Percentiles rank a stretch among this genome's conserved stretches.
Conservation (phyloP, 371 early-diverging fungal genomes). For the Mucor lusitanicus region DNA sequence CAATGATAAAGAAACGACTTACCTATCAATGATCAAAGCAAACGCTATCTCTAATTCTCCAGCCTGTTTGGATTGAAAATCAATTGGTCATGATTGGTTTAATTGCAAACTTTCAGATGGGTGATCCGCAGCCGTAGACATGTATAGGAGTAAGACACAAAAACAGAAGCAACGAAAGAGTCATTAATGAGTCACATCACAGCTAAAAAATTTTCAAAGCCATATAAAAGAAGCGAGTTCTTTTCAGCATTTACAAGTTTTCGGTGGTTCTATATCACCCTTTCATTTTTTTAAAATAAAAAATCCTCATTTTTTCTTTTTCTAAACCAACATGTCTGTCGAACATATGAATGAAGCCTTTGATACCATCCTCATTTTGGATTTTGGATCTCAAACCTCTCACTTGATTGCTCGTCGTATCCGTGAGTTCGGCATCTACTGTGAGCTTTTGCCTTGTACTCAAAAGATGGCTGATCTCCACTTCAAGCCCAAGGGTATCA, state of each 20-base stretch:
- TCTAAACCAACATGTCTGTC: slow-evolving; percentile 18
- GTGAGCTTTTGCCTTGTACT: slow-evolving; percentile 96
- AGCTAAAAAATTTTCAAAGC: not conserved
- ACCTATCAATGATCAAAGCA: not conserved
- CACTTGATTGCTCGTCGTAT: slow-evolving; percentile 96
- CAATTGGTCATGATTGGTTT: not conserved
- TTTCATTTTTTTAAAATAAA: slow-evolving; percentile 12
- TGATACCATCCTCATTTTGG: slow-evolving; percentile 96
- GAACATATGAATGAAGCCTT: slow-evolving; percentile 73
- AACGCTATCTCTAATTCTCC: not conserved
- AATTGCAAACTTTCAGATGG: not conserved
- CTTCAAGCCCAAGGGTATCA: slow-evolving; percentile 96
- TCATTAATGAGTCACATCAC: slow-evolving; percentile 4
- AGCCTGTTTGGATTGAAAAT: not conserved
- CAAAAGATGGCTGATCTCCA: slow-evolving; percentile 89
- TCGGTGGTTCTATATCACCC: slow-evolving; percentile 26
- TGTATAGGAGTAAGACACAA: not conserved
- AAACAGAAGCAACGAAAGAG: not conserved
- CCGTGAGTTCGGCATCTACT: slow-evolving; percentile 96
- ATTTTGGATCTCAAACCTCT: slow-evolving; percentile 98
- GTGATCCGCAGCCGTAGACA: not conserved
- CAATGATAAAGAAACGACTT: not conserved
- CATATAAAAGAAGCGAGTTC: not conserved
- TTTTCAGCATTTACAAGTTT: slow-evolving; percentile 1
- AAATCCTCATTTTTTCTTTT: slow-evolving; percentile 2